Evolutionary conservation across 352 stramenopile genomes (phyloP), one percentile per base, ranked within the genome.

Genomic region (Phytopythium helicoides): DNA sequence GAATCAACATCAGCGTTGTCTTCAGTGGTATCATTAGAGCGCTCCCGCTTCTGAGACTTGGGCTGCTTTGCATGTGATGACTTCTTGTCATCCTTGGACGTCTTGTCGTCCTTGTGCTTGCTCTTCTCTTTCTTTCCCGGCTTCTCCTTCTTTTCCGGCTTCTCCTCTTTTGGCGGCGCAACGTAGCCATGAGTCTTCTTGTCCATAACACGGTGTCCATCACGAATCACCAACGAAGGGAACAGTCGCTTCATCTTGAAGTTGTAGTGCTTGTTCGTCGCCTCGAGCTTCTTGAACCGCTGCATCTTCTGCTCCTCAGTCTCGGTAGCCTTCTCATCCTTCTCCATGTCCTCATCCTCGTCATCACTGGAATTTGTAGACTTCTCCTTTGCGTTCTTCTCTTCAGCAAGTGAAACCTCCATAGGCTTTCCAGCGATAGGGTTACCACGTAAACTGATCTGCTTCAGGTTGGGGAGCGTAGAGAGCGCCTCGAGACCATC

Each of bases 181-280:
- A 91, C 73, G 47, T 92, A 93, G 2, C 85, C 82, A 55, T 94
- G 81, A 21, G 85, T 84, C 45, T 85, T 84, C 60, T 94, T 94
- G 40, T 87, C 71, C n/a, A 89, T 53, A 26, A 94, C 67, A 8
- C 85, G 85, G 49, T 77, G 59, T 14, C 80, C 85, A 55, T 94
- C 85, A 11, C 85, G 82, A 28, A 94, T 76, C 47, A 93, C 76
- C 18, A 94, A 63, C 52, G 76, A 81, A 19, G 81, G 79, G 36
- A 94, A 94, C 44, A 94, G 33, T 0, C 81, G 77, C 66, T 93
- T 94, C 68, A 94, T 93, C 68, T 90, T 90, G 61, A 90, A 92
- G 54, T 92, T 91, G 67, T 94, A 94, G 62, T 89, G 73, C 60
- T 91, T 94, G 70, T 92, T 77, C 60, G 90, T 92, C 18, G 72